A percentile compares a stretch with the other conserved stretches of the same genome.
Conservation (phyloP, 2,329 filamentous ascomycete genomes). For the Aquanectria penicillioides region DNA sequence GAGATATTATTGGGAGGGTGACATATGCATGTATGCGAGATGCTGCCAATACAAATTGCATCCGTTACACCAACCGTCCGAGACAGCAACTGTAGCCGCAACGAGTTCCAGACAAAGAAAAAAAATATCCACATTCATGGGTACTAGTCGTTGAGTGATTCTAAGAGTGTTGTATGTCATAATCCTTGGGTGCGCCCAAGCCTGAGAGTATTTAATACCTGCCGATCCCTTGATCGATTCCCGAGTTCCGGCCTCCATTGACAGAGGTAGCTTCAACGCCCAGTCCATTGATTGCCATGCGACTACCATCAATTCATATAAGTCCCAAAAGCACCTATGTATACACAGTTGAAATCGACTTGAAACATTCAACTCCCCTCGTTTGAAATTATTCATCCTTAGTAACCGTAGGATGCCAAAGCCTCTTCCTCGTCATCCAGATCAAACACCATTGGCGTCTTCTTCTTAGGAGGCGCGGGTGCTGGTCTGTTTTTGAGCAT, state of each 20-base stretch:
- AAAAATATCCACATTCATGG: too few relatives aligned
- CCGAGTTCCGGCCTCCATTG: slow-evolving; percentile 23
- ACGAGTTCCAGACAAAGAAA: too few relatives aligned
- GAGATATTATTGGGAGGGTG: too few relatives aligned
- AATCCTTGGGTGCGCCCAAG: slow-evolving; percentile 19
- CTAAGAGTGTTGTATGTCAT: too few relatives aligned
- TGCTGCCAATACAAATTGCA: background rate
- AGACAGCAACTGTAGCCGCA: too few relatives aligned
- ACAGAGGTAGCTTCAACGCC: slow-evolving; percentile 22
- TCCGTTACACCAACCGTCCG: too few relatives aligned
- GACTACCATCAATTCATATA: slow-evolving; percentile 16
- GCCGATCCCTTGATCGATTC: slow-evolving; percentile 2
- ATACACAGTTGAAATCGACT: slow-evolving; percentile 10
- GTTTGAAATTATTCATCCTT: slow-evolving; percentile 5
- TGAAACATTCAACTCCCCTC: background rate
- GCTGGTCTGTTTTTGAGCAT: slow-evolving; percentile 51
- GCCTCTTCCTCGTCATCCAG: slow-evolving; percentile 63
- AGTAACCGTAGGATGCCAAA: slow-evolving; percentile 57
- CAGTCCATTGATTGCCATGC: slow-evolving; percentile 13
- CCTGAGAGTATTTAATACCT: slow-evolving; percentile 29
- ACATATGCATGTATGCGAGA: background rate
- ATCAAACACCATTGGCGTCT: slow-evolving; percentile 37
- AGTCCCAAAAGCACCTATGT: slow-evolving; percentile 11
- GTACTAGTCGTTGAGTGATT: too few relatives aligned
- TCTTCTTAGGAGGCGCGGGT: slow-evolving; percentile 30